Evolutionary conservation across 768 basidiomycete genomes (phyloP), one percentile per base, ranked within the genome.

Genomic region (Pholiota conissans): DNA sequence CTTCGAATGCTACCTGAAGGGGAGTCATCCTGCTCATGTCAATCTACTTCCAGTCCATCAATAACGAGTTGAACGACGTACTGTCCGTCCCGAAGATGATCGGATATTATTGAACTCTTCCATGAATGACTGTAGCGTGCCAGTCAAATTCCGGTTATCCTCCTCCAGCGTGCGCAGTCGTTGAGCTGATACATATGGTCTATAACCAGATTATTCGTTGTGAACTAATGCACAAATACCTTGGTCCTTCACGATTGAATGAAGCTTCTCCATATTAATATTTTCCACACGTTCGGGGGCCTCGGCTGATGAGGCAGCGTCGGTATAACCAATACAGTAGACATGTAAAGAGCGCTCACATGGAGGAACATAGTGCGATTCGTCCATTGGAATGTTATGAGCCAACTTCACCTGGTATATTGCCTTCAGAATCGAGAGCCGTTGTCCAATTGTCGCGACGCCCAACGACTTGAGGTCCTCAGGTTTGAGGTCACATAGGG

Each of bases 341-440:
- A 37, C 51, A 40, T 42, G 32, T 61, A 42, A 47, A 46, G 39
- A 8, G 30, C 27, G 63, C 91, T 66, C 67, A 93, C 94, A 95
- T 56, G 93, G 92, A 8, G 95, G 94, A 13, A 95, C 83, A 69
- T 93, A 97, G 65, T 92, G 83, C 61, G 90, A 89, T 35, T 88
- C 76, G 57, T 93, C 91, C 63, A 95, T 86, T 34, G 90, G 85
- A 51, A 99, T 78, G 60, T 86, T 86, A 67, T 95, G 83, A 1
- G 85, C 85, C 51, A 95, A 74, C 78, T 99, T 99, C 65, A 92
- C 77, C 52, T 85, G 85, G 75, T 97, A 98, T 56, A 98, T 86
- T 48, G 90, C 89, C 72, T 94, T 95, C 70, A 98, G 86, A 61
- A 98, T 93, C 42, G 91, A 80, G 32, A 99, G 75, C 55, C 97